Evolutionary conservation across 331 rosid genomes (phyloP).

Genomic region (Malus hybrid): DNA sequence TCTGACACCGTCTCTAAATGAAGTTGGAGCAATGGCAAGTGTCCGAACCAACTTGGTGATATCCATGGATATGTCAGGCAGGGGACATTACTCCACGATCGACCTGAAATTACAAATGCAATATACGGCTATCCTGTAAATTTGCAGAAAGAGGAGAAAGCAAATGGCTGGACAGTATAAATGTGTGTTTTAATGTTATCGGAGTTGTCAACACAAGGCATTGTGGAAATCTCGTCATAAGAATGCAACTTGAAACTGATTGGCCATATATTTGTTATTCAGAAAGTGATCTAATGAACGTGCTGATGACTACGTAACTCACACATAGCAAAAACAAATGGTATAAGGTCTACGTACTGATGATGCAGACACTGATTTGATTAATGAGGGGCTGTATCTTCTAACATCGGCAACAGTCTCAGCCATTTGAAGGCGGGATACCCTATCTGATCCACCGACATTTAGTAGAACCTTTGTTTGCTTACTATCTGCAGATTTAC

Average conservation of each 20-base stretch:
- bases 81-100: constrained; percentile 93
- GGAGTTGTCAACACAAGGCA: not conserved
- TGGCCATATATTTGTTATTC: not conserved
- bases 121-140: not conserved
- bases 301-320: not conserved
- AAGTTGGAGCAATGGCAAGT: constrained; percentile 46
- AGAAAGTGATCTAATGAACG: not conserved
- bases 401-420: constrained; percentile 70
- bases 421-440: constrained; percentile 79
- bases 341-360: constrained; percentile 39
- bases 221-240: not conserved
- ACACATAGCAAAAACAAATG: not conserved
- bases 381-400: constrained; percentile 51
- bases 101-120: constrained; percentile 37
- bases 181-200: not conserved
- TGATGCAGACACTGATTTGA: constrained; percentile 63
- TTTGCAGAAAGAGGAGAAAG: not conserved
- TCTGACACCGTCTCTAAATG: constrained; percentile 61
- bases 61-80: constrained; percentile 90
- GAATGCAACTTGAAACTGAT: not conserved
- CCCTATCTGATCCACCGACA: constrained; percentile 76
- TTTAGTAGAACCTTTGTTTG: constrained; percentile 59
- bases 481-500: constrained; percentile 41
- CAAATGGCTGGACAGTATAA: not conserved
- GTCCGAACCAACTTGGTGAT: constrained; percentile 60